phyloP scores from a whole-genome alignment of 225 moss, liverwort and hornwort genomes.

The Pseudoscleropodium purum region DNA sequence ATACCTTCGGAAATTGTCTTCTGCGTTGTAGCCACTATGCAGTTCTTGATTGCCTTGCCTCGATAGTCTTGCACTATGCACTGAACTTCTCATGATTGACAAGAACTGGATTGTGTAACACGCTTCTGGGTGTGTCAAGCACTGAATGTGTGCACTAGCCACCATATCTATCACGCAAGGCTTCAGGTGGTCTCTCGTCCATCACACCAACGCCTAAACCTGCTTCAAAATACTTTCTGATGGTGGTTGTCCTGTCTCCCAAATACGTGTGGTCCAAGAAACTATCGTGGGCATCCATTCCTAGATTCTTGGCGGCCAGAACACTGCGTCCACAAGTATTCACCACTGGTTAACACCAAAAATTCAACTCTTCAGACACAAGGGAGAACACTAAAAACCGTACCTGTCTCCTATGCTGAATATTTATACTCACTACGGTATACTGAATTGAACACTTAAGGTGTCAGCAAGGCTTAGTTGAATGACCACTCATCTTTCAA shows the following conservation, averaged over 20 bases:
- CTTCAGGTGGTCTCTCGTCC: slow-evolving; percentile 57
- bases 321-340: slow-evolving; percentile 37
- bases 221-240: slow-evolving; percentile 43
- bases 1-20: not conserved
- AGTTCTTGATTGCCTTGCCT: not conserved
- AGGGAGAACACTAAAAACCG: too few species aligned
- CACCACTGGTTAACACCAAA: not conserved
- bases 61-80: not conserved
- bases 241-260: slow-evolving; percentile 60
- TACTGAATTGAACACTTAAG: not conserved
- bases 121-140: not conserved
- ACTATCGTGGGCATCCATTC: slow-evolving; percentile 51
- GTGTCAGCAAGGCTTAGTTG: not conserved
- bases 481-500: not conserved
- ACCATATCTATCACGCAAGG: slow-evolving; percentile 62
- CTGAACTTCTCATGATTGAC: not conserved
- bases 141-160: slow-evolving; percentile 30
- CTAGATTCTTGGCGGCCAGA: slow-evolving; percentile 64
- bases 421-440: not conserved
- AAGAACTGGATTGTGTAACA: not conserved
- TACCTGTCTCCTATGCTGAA: not conserved
- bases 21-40: not conserved
- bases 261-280: slow-evolving; percentile 86
- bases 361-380: not conserved
- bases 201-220: slow-evolving; percentile 47